A percentile compares a stretch with the other conserved stretches of the same genome.
Evolutionary conservation across 148 eudicot genomes (phyloP).

Genomic region (Amaranthus palmeri): DNA sequence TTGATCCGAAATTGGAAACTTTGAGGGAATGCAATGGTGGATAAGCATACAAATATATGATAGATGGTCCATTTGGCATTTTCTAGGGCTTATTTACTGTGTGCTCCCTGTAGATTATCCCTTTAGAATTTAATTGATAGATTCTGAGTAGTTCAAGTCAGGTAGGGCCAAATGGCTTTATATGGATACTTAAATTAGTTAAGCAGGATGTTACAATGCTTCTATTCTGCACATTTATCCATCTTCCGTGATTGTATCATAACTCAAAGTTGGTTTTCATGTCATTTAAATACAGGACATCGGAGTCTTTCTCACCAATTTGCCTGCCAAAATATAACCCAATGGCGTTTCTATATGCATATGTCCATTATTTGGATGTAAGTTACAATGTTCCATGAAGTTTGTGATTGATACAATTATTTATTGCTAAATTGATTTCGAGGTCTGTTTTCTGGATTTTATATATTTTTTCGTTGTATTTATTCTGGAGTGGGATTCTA

Average conservation of each 20-base stretch:
- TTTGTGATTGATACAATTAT: constrained; percentile 9
- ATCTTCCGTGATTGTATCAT: not conserved
- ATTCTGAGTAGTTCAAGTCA: too few relatives aligned
- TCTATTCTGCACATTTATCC: not conserved
- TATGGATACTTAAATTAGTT: not conserved
- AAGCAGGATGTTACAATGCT: not conserved
- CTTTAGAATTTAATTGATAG: not conserved
- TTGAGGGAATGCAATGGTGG: not conserved
- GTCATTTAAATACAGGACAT: constrained; percentile 69
- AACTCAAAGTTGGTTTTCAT: constrained; percentile 9
- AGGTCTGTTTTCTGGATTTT: not conserved
- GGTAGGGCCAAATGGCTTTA: not conserved
- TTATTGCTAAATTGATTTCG: not conserved
- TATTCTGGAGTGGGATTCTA: not conserved
- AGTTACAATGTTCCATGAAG: constrained; percentile 31
- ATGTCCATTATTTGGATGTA: constrained; percentile 89
- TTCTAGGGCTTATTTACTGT: not conserved
- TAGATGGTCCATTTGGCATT: not conserved
- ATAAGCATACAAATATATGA: not conserved
- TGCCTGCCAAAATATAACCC: constrained; percentile 98
- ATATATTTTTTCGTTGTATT: not conserved
- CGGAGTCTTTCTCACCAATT: constrained; percentile 97
- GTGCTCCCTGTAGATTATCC: not conserved
- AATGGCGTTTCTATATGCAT: constrained; percentile 93
- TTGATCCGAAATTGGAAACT: not conserved